These are phyloP conservation scores for Nicotiana obtusifolia DNA, from an alignment of 257 asterid genomes.

Conservation along the genomic window DNA sequence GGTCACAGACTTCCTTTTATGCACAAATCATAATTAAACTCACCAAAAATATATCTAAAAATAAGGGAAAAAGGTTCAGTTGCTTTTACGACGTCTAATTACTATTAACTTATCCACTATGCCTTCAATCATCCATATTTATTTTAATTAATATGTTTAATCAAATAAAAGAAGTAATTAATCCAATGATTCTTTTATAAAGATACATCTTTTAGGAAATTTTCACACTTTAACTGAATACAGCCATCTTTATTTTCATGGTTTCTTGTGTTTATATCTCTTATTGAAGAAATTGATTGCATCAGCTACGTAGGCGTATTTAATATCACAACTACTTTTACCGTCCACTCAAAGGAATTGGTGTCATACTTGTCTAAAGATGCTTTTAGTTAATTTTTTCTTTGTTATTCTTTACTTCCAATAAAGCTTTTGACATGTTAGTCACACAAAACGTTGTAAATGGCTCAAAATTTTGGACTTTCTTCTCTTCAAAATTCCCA, in stretches of 20 bases:
- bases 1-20: too few relatives aligned
- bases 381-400: not conserved
- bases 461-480: not conserved
- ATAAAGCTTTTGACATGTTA: not conserved
- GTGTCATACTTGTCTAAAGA: not conserved
- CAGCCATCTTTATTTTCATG: not conserved
- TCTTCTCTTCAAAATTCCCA: not conserved
- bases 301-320: not conserved
- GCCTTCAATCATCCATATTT: too few relatives aligned
- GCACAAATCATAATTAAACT: too few relatives aligned
- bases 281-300: not conserved
- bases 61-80: too few relatives aligned
- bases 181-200: not conserved
- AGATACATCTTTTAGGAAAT: not conserved
- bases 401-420: not conserved
- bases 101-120: too few relatives aligned
- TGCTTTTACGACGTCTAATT: too few relatives aligned
- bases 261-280: not conserved
- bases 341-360: not conserved
- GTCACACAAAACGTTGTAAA: not conserved
- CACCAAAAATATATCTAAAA: too few relatives aligned
- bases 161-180: not conserved
- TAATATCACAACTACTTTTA: not conserved
- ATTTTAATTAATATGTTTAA: too few relatives aligned
- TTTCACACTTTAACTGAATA: not conserved